Evolutionary conservation across 1,284 basidiomycete species (phyloP).

Genomic region (Cerioporus squamosus): DNA sequence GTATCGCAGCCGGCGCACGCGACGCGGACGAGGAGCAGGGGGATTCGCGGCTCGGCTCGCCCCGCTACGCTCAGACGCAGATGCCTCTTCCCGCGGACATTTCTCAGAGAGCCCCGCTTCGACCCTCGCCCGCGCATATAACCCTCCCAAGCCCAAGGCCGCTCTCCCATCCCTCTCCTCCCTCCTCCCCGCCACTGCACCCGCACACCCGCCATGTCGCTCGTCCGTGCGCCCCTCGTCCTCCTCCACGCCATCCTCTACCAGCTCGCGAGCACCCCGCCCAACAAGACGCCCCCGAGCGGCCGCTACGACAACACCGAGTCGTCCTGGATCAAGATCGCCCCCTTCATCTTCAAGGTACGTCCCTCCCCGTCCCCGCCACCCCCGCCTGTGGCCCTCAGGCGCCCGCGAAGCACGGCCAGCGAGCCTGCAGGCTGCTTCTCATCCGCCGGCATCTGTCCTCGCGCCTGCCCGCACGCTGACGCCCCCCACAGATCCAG

Average conservation of each 20-base stretch:
- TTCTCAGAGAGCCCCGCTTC: too few species aligned
- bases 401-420: background rate
- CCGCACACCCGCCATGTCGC: conserved; percentile 21
- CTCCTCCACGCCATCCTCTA: conserved; percentile 54
- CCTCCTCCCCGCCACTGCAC: background rate
- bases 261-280: conserved; percentile 59
- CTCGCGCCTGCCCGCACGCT: background rate
- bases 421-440: background rate
- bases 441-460: background rate
- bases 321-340: conserved; percentile 57
- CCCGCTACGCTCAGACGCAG: background rate
- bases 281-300: conserved; percentile 57
- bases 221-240: conserved; percentile 48
- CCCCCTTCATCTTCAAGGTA: conserved; percentile 61
- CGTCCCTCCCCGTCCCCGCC: background rate
- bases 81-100: background rate
- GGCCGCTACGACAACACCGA: conserved; percentile 60
- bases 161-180: background rate
- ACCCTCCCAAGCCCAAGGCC: background rate
- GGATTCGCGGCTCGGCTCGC: background rate
- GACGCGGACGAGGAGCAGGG: background rate
- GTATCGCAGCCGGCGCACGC: background rate
- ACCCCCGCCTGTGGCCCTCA: background rate
- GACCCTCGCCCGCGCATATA: background rate
- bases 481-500: conserved; percentile 47